Percentiles rank a stretch among this genome's conserved stretches.
phyloP scores from a whole-genome alignment of 768 basidiomycete genomes.

The Termitomyces sp. region DNA sequence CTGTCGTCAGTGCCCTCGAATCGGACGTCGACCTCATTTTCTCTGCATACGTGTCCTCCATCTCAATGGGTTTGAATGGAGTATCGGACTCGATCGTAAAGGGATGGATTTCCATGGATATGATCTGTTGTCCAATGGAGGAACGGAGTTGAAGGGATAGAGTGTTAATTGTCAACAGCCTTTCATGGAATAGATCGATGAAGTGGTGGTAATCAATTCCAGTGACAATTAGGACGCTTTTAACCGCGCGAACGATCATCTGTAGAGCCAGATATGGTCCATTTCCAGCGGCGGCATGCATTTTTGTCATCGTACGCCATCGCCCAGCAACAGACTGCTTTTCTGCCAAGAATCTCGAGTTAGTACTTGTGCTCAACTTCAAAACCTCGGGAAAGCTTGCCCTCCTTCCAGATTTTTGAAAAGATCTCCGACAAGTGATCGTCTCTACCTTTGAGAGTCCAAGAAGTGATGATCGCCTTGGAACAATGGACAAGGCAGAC shows the following conservation, averaged over 20 bases:
- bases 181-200: not conserved
- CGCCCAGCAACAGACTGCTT: constrained; percentile 15
- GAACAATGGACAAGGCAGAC: constrained; percentile 12
- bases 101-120: constrained; percentile 11
- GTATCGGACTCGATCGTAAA: not conserved
- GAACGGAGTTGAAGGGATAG: constrained; percentile 9
- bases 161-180: constrained; percentile 2
- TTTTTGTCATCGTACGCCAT: constrained; percentile 12
- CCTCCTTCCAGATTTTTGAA: constrained; percentile 4
- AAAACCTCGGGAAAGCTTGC: not conserved
- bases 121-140: constrained; percentile 12
- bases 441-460: constrained; percentile 7
- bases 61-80: constrained; percentile 1
- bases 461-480: constrained; percentile 6
- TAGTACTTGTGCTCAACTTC: not conserved
- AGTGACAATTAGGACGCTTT: not conserved
- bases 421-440: constrained; percentile 4
- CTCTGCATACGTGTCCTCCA: constrained; percentile 15
- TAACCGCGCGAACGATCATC: not conserved
- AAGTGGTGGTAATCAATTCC: not conserved
- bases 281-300: not conserved
- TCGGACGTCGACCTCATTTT: not conserved
- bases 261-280: not conserved
- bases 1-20: not conserved
- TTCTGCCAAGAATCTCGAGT: constrained; percentile 2